These are phyloP conservation scores for Salvia hispanica DNA, from an alignment of 257 asterid species.

Conservation along the genomic window DNA sequence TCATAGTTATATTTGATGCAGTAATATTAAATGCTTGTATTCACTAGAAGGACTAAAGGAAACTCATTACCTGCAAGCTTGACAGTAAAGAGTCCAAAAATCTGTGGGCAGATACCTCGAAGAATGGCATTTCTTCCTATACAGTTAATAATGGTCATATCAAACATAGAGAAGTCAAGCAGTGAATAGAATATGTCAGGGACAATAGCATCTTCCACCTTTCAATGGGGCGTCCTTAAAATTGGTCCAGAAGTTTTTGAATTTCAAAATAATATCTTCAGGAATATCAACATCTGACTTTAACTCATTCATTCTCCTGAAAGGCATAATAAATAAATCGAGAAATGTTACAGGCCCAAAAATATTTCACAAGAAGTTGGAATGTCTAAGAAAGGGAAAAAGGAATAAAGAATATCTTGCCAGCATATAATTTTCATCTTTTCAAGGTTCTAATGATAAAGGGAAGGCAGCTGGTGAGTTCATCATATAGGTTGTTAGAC, in stretches of 20 bases:
- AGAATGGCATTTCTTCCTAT: conserved; percentile 95
- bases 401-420: not conserved
- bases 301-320: conserved; percentile 82
- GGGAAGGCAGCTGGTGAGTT: no score
- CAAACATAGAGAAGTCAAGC: conserved; percentile 13
- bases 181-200: not conserved
- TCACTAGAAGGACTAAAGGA: conserved; percentile 15
- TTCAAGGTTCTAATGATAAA: no score
- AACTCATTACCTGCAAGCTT: conserved; percentile 86
- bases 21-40: conserved; percentile 6
- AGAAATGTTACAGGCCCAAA: conserved; percentile 11
- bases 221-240: conserved; percentile 70
- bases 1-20: conserved; percentile 20
- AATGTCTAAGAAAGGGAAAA: not conserved
- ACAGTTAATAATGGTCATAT: conserved; percentile 23
- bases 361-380: not conserved
- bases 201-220: conserved; percentile 48
- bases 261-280: conserved; percentile 60
- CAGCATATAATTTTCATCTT: not conserved
- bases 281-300: conserved; percentile 81
- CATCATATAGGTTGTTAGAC: not conserved
- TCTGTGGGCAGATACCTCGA: conserved; percentile 89
- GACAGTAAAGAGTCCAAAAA: conserved; percentile 96
- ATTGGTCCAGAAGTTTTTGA: conserved; percentile 82
- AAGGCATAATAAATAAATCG: conserved; percentile 14